A percentile compares a stretch with the other conserved stretches of the same genome.
These are phyloP conservation scores for Torulaspora globosa DNA, from an alignment of 1,139 yeast genomes.

Conservation along the genomic window DNA sequence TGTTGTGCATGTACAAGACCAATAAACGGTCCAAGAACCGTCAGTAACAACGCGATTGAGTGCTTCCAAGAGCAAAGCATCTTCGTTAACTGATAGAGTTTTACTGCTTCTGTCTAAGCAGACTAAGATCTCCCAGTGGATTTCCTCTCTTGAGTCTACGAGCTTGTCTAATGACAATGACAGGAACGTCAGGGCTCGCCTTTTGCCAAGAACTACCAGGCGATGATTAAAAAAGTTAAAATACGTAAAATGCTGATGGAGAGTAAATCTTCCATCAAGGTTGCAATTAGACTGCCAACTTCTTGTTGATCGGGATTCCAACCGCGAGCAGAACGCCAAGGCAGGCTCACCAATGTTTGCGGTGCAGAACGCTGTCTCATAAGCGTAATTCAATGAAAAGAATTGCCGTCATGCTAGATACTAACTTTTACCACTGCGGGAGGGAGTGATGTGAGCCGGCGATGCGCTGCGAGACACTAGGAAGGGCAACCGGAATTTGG, in stretches of 20 bases:
- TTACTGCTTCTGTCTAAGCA: background rate
- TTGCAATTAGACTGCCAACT: background rate
- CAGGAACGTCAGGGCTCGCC: background rate
- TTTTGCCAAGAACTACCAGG: background rate
- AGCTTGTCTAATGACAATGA: background rate
- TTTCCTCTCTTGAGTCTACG: background rate
- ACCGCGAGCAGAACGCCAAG: background rate
- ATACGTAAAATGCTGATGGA: background rate
- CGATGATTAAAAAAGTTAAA: background rate
- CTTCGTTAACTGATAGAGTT: background rate
- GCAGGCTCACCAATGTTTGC: no score
- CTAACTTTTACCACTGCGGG: no score
- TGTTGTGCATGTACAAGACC: slow-evolving; percentile 39
- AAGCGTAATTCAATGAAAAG: no score
- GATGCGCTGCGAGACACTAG: no score
- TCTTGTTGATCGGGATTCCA: background rate
- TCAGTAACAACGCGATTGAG: background rate
- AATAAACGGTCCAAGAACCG: slow-evolving; percentile 4
- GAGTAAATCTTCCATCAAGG: background rate
- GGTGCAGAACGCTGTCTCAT: no score
- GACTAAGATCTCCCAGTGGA: background rate
- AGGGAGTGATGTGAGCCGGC: no score
- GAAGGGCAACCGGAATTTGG: background rate
- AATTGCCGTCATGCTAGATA: no score
- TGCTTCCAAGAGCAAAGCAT: slow-evolving; percentile 9